Evolutionary conservation across 2,329 filamentous ascomycete species (phyloP), one percentile per base, ranked within the genome.

Genomic region (Aciculosporium take): DNA sequence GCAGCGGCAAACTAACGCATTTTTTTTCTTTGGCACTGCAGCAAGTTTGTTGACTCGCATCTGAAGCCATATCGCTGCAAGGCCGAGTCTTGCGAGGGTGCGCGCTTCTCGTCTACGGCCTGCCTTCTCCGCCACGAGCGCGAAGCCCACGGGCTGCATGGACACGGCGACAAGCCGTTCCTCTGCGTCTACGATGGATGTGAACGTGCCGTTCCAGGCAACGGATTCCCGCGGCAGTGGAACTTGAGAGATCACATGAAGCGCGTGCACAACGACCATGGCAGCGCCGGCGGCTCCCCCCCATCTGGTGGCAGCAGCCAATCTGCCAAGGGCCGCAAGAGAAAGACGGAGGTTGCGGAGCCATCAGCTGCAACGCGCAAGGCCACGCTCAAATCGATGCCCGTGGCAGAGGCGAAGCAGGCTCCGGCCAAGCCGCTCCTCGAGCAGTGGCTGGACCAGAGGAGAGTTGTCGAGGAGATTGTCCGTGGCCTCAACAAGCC

Each of bases 201-300:
- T 56, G 87, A 95, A 56, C 81, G 89, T 49, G 79, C 85, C 44
- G 69, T 81, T 27, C 68, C 75, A 20, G 87, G 86, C 53, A 86
- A 89, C 59, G 89, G 89, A 52, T 96, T 96, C 57, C 89, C 88
- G 29, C 81, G 89, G 53, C 81, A 88, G 54, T 96, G 91, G 85
- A 96, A 96, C 65, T 74, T 94, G 41, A 80, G 83, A 61, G 89
- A 96, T 65, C 89, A 96, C 71, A 95, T 95, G 88, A 85, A 86
- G 66, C 81, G 89, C 47, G 88, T 95, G 7, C 89, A 96, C 66
- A 79, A 79, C 50, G 74, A 76, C 54, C 67, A 68, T 46, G 65
- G 67, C 33, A 63, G 61, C 48, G 53, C 61, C 32, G 51, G 53
- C 33, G 63, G 58, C 20, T 68, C 70, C 27, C 63, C 66, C 7